phyloP scores from a whole-genome alignment of 2,329 filamentous ascomycete genomes.

The Microascus cirrosus region DNA sequence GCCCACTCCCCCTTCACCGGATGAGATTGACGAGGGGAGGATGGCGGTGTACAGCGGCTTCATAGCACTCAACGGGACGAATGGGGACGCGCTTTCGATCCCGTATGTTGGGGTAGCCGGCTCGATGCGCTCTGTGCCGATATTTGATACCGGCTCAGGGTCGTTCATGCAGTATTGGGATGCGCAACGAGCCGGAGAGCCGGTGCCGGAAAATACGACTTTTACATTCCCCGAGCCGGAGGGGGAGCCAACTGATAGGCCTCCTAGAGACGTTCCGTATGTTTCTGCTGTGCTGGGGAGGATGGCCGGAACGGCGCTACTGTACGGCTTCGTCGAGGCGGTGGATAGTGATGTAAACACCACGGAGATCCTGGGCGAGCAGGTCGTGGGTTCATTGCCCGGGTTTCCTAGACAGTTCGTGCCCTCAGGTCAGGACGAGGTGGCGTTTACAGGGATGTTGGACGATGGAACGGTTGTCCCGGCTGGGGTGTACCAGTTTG shows the following conservation, averaged over 20 bases:
- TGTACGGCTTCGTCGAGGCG: slow-evolving; percentile 26
- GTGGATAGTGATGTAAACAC: neutral
- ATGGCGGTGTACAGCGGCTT: slow-evolving; percentile 31
- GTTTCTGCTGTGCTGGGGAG: slow-evolving; percentile 26
- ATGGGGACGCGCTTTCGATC: slow-evolving; percentile 21
- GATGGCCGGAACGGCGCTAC: slow-evolving; percentile 33
- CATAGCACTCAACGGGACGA: slow-evolving; percentile 25
- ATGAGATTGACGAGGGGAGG: slow-evolving; percentile 9
- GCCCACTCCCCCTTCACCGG: slow-evolving; percentile 13
- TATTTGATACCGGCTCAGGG: slow-evolving; percentile 13
- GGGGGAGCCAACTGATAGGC: slow-evolving; percentile 12
- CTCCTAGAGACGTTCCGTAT: slow-evolving; percentile 15
- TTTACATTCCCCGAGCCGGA: slow-evolving; percentile 30
- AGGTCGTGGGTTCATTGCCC: neutral
- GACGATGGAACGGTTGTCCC: slow-evolving; percentile 34
- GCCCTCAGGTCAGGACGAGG: slow-evolving; percentile 12
- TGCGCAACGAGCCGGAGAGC: neutral
- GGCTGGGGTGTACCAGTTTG: slow-evolving; percentile 36
- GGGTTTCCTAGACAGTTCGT: slow-evolving; percentile 12
- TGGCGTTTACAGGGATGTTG: slow-evolving; percentile 34
- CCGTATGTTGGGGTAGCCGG: slow-evolving; percentile 26
- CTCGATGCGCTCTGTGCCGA: slow-evolving; percentile 19
- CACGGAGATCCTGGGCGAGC: neutral
- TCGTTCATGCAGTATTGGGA: slow-evolving; percentile 3
- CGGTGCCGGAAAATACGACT: slow-evolving; percentile 16